Evolutionary conservation across 192 early-diverging fungal species (phyloP), one percentile per base, ranked within the genome.

Genomic region (Funneliformis geosporum): DNA sequence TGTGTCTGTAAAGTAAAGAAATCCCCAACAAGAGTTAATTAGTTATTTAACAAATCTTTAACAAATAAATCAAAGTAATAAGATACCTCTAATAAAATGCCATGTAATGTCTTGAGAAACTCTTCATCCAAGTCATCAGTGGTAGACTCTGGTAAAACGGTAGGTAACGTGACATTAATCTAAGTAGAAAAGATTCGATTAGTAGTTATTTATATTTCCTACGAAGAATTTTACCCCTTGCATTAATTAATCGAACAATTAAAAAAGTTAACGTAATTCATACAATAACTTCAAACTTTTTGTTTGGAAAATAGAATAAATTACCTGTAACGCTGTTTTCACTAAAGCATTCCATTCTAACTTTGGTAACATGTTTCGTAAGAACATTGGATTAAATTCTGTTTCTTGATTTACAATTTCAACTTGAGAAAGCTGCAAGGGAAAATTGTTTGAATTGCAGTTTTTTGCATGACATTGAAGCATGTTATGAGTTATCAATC

Each of bases 401-500:
- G 92, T 93, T 79, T 98, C 96, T 73, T 90, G 84, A 75, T 91
- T 85, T 83, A 98, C 95, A 21, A 97, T 85, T 78, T 95, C 89
- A 16, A 89, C 92, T 47, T 97, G 92, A 78, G 92, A 88, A 82
- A 99, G 87, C 60, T 89, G 86, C 23, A 99, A 89, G n/a, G 98
- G 98, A 80, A 94, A 99, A 87, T 94, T 95, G 83, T 93, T 92
- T 79, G 86, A 88, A n/a, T 89, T 91, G 89, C 98, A 99, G 86
- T 91, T 91, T 85, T 96, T 97, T 83, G 94, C 98, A 82, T 97
- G 95, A 92, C 98, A 99, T 88, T 96, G 95, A 72, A 99, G 91
- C 95, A 99, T 95, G 85, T 99, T 99, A 89, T 99, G 98, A 44
- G 96, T 97, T 59, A 99, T 91, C 79, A 99, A 93, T 87, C 97